Evolutionary conservation across 1,284 basidiomycete species (phyloP), one percentile per base, ranked within the genome.

Genomic region (Ceratobasidium sp.): DNA sequence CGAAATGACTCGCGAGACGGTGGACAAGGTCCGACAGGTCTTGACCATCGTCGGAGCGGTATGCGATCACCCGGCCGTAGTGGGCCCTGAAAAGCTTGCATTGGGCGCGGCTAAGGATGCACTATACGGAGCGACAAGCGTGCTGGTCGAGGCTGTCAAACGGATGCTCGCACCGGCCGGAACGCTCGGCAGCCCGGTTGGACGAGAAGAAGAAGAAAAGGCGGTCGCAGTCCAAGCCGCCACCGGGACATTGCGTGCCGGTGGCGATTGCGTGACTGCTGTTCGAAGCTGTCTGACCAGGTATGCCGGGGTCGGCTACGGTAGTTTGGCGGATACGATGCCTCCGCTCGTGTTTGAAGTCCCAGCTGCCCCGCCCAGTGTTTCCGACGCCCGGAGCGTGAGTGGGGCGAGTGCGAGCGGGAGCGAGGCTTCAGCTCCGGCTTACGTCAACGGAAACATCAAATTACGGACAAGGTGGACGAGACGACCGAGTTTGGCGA

Each of bases 21-120:
- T 98, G 64, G 94, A 97, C 79, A 90, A 92, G 81, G 95, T 97
- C 21, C 92, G 94, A 80, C 92, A 92, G 77, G 85, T 98, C 61
- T 85, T 98, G 69, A 91, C 91, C n/a, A 90, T 98, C 65, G 94
- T 97, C 58, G 96, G 98, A 79, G 91, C 91, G 1, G 92, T 97
- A 46, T 88, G 91, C 76, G 86, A 87, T 61, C 90, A 90, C 79
- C 86, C 88, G 41, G 86, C 87, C 74, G 80, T 92, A 67, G 85
- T 88, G 43, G 76, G 80, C 34, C 83, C 85, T 75, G 82, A 83
- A 73, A 80, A 89, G 2, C 85, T 85, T 28, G 84, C 85, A 76
- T 84, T 97, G 28, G 86, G 84, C 74, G 82, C 84, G 30, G 89
- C 93, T 1, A 93, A 96, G 79, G 92, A 93, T 76, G 87, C 88